phyloP scores from a whole-genome alignment of 176 grass and related monocot genomes.

The Oryza glumipatula region DNA sequence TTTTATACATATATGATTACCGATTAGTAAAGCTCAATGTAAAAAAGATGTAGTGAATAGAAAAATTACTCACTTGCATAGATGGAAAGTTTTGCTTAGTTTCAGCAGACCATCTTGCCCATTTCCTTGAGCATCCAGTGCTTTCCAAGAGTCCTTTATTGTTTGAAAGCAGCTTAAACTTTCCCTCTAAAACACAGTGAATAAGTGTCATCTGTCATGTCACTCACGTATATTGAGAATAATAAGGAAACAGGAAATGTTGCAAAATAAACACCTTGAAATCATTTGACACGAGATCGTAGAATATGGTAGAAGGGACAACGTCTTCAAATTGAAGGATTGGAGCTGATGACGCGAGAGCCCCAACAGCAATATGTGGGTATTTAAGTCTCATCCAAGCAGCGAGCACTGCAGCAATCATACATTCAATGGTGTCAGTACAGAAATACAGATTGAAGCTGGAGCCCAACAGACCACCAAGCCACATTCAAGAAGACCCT shows the following conservation, averaged over 20 bases:
- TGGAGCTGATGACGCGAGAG: slow-evolving; percentile 82
- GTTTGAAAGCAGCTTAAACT: slow-evolving; percentile 80
- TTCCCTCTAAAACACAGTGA: slow-evolving; percentile 68
- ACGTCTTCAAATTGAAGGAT: slow-evolving; percentile 99
- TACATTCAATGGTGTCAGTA: slow-evolving; percentile 11
- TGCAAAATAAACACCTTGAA: slow-evolving; percentile 62
- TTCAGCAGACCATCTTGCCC: slow-evolving; percentile 62
- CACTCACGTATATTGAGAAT: background rate
- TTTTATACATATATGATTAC: slow-evolving; percentile 1
- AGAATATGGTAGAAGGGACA: slow-evolving; percentile 73
- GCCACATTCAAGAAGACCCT: background rate
- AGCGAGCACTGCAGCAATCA: slow-evolving; percentile 71
- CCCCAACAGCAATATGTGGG: slow-evolving; percentile 81
- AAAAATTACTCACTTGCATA: slow-evolving; percentile 69
- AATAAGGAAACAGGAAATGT: background rate
- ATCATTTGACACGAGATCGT: slow-evolving; percentile 89
- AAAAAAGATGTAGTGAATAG: background rate
- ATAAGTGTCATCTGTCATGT: slow-evolving; percentile 14
- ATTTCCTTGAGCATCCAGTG: slow-evolving; percentile 67
- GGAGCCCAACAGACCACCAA: background rate
- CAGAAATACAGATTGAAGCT: background rate
- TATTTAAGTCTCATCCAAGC: slow-evolving; percentile 99
- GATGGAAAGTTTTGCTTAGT: slow-evolving; percentile 75
- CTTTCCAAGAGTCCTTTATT: slow-evolving; percentile 86
- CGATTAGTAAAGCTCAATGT: background rate